Evolutionary conservation across 2,329 filamentous ascomycete species (phyloP).

Genomic region (Venturia asperata): DNA sequence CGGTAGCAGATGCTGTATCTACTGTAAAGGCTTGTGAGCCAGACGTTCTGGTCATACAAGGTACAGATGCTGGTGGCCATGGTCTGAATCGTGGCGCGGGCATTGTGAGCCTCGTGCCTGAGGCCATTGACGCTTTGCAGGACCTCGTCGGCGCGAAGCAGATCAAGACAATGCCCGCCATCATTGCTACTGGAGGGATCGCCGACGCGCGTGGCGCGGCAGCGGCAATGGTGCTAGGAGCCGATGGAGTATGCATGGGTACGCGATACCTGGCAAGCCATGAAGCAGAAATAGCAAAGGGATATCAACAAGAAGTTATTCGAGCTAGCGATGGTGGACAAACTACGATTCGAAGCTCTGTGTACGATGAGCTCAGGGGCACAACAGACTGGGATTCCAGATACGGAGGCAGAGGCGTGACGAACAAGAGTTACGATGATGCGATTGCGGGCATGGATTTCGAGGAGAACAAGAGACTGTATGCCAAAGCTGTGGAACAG

Average conservation of each 20-base stretch:
- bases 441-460: slow-evolving; percentile 31
- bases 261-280: slow-evolving; percentile 53
- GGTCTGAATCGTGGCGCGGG: slow-evolving; percentile 50
- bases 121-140: slow-evolving; percentile 45
- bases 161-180: slow-evolving; percentile 24
- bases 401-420: slow-evolving; percentile 52
- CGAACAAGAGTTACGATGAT: slow-evolving; percentile 48
- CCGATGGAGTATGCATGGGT: slow-evolving; percentile 51
- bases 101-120: slow-evolving; percentile 51
- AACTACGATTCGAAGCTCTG: slow-evolving; percentile 43
- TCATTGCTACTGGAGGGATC: slow-evolving; percentile 56
- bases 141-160: slow-evolving; percentile 28
- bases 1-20: slow-evolving; percentile 48
- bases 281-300: slow-evolving; percentile 42
- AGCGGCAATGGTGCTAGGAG: slow-evolving; percentile 49
- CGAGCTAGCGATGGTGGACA: slow-evolving; percentile 44
- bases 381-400: slow-evolving; percentile 51
- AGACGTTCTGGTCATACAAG: slow-evolving; percentile 57
- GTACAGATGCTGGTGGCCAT: slow-evolving; percentile 58
- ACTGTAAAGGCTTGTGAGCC: slow-evolving; percentile 42
- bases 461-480: slow-evolving; percentile 40
- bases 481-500: slow-evolving; percentile 45
- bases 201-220: slow-evolving; percentile 49
- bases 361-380: slow-evolving; percentile 49
- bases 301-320: slow-evolving; percentile 43